phyloP scores from a whole-genome alignment of 164 flowering plant species.

The Nymphaea thermarum region DNA sequence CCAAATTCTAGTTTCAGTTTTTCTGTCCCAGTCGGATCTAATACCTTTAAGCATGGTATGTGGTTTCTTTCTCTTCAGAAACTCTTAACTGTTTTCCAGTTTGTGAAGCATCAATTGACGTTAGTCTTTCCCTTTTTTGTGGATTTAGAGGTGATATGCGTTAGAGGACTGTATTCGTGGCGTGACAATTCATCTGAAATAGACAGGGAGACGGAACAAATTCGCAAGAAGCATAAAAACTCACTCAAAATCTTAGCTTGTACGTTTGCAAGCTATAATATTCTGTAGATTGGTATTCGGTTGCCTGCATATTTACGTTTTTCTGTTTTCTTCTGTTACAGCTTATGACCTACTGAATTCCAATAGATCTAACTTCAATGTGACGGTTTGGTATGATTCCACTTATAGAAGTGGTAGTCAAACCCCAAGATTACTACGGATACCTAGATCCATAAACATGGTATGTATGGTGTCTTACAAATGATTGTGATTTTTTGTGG shows the following conservation, averaged over 20 bases:
- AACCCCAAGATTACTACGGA: slow-evolving; percentile 36
- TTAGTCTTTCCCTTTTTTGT: slow-evolving; percentile 2
- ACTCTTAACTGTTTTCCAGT: too few relatives aligned
- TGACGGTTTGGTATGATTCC: slow-evolving; percentile 84
- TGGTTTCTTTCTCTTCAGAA: not conserved
- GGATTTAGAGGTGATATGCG: slow-evolving; percentile 50
- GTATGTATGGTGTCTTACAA: slow-evolving; percentile 21
- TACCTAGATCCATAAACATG: slow-evolving; percentile 78
- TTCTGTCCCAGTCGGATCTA: not conserved
- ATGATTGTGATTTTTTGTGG: too few relatives aligned
- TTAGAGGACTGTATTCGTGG: slow-evolving; percentile 58
- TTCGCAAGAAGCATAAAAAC: slow-evolving; percentile 50
- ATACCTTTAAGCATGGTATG: not conserved
- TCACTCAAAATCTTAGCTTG: slow-evolving; percentile 66
- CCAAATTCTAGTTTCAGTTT: not conserved
- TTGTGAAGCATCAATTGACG: too few relatives aligned
- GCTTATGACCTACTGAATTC: slow-evolving; percentile 88
- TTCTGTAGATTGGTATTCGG: not conserved
- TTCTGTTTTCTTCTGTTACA: slow-evolving; percentile 19
- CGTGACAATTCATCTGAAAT: slow-evolving; percentile 55
- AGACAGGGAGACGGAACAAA: slow-evolving; percentile 57
- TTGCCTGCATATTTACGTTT: not conserved
- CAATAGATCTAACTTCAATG: slow-evolving; percentile 42
- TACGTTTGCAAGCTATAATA: slow-evolving; percentile 8
- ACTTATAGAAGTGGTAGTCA: slow-evolving; percentile 38